Base-by-base conservation (phyloP, 306 rosid species). In the Vigna unguiculata region DNA sequence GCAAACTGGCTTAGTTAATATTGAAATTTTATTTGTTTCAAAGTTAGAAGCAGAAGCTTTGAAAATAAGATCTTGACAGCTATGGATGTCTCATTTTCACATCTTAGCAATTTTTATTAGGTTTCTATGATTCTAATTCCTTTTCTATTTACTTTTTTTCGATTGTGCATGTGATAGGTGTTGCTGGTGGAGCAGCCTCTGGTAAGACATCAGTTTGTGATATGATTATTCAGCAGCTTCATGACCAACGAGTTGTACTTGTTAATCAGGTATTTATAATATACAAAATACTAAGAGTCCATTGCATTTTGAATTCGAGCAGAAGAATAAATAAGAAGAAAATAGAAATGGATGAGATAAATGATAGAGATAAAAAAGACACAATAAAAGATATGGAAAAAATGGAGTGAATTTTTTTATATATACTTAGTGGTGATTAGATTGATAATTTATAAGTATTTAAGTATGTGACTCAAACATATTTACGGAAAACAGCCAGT, bases 221-320 rank as follows among this genome's bases (percentile, higher is more conserved):
- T 86, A 84, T 92, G 98, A 96, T 96, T 81, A 86, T 96, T 85
- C 99, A 96, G 79, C 99, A 96, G 79, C 99, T 96, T 85, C 99
- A 93, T 85, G 98, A 96, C 75, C 99, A 96, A 77, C 88, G 99
- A 17, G 97, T 92, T 41, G 97, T 96, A 79, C 97, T 93, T 81
- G 98, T 96, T 69, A 93, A 87, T 85, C 99, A 96, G 97, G 99
- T 96, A 62, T 32, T 17, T 9, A 61, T 8, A 6, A 32, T 13
- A n/a, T 61, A 19, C 22, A 61, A 14, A 25, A 2, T 57, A 22
- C 32, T 6, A 9, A 54, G 12, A 0, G 8, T 55, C 34, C 15
- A 13, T 58, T 17, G 2, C 38, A 58, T 25, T 59, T 25, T 59
- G 19, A 10, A 59, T 59, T 59, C 9, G 20, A 30, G 12, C 0